phyloP scores from a whole-genome alignment of 2,329 filamentous ascomycete genomes.

The Cytospora chrysosperma region DNA sequence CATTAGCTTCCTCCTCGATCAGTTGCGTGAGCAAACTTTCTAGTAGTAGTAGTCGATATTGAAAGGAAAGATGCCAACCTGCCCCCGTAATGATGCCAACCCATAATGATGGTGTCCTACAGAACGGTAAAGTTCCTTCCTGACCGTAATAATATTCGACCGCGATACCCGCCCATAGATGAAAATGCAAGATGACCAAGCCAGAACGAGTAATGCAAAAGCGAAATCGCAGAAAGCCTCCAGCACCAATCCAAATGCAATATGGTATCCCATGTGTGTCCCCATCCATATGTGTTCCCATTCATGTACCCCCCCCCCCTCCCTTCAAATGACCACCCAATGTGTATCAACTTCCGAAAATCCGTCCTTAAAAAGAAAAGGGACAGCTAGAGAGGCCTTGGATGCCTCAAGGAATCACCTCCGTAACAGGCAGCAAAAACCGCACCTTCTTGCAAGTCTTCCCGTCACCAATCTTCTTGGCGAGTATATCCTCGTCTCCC shows the following conservation, averaged over 20 bases:
- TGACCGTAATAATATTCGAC: neutral
- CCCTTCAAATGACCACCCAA: no score
- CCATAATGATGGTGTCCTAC: neutral
- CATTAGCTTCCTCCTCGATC: neutral
- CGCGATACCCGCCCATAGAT: neutral
- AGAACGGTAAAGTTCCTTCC: neutral
- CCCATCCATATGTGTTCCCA: neutral
- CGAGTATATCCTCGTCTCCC: constrained; percentile 21
- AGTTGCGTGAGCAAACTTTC: constrained; percentile 22
- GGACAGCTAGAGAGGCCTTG: neutral
- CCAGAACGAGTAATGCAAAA: neutral
- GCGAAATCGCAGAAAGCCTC: neutral
- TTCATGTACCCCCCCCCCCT: neutral
- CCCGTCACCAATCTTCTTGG: constrained; percentile 36
- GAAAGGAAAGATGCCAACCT: neutral
- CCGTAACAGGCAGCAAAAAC: constrained; percentile 49
- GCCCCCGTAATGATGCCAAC: constrained; percentile 2
- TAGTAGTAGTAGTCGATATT: constrained; percentile 3
- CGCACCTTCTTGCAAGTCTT: constrained; percentile 58
- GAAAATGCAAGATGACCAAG: constrained; percentile 9
- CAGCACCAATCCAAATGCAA: constrained; percentile 10
- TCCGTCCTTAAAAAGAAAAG: no score
- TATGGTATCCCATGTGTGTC: constrained; percentile 1
- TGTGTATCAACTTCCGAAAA: neutral
- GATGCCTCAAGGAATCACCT: constrained; percentile 28